phyloP scores from a whole-genome alignment of 805 yeast genomes.

The Barnettozyma pratensis region DNA sequence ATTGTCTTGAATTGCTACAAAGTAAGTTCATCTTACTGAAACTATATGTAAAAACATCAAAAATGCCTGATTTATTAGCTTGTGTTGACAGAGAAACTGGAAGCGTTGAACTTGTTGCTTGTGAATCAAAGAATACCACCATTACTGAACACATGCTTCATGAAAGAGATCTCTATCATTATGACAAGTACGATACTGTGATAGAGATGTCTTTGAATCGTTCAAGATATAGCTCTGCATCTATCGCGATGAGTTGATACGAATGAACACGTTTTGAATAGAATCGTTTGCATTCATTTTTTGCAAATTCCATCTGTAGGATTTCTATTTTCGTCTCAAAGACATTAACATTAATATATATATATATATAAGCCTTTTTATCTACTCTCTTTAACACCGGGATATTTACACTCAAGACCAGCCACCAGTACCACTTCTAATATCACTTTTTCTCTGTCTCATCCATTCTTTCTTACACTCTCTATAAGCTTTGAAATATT shows the following conservation, averaged over 20 bases:
- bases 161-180: constrained; percentile 8
- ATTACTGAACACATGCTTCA: constrained; percentile 3
- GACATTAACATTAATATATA: no score
- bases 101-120: constrained; percentile 10
- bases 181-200: constrained; percentile 3
- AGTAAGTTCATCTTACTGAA: constrained; percentile 12
- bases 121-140: constrained; percentile 7
- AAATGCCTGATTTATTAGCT: constrained; percentile 12
- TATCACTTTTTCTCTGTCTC: constrained; percentile 32
- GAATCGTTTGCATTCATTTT: not conserved
- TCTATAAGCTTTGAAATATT: constrained; percentile 86
- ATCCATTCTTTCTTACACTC: constrained; percentile 85
- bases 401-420: constrained; percentile 11
- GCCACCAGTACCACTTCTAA: constrained; percentile 23
- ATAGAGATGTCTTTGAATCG: constrained; percentile 1
- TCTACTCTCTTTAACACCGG: not conserved
- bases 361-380: no score
- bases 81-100: constrained; percentile 18
- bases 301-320: no score
- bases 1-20: constrained; percentile 16
- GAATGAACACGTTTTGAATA: not conserved
- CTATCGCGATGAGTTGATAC: not conserved
- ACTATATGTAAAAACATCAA: constrained; percentile 7
- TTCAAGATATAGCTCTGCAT: constrained; percentile 5
- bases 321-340: no score